Percentiles rank a stretch among this genome's conserved stretches.
phyloP scores from a whole-genome alignment of 2,329 filamentous ascomycete genomes.

The Fusarium succisae region DNA sequence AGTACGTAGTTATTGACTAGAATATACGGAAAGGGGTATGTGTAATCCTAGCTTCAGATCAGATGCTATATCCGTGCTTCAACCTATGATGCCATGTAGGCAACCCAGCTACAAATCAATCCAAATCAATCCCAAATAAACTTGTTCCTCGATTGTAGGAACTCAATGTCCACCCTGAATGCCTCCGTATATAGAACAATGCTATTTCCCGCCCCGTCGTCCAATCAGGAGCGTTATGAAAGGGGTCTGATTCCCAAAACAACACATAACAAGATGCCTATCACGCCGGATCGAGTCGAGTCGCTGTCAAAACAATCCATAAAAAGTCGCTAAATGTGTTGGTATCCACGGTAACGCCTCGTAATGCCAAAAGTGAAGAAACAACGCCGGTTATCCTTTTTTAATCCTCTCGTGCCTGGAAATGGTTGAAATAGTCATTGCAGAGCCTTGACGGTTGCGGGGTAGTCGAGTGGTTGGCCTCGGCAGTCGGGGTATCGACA shows the following conservation, averaged over 20 bases:
- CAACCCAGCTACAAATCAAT: not conserved
- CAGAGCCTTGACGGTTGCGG: constrained; percentile 31
- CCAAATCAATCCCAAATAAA: constrained; percentile 19
- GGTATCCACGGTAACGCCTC: constrained; percentile 37
- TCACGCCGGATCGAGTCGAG: constrained; percentile 37
- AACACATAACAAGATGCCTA: constrained; percentile 24
- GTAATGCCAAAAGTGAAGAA: constrained; percentile 25
- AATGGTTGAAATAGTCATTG: constrained; percentile 41
- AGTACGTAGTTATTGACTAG: constrained; percentile 36
- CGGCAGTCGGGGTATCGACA: constrained; percentile 36
- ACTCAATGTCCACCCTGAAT: constrained; percentile 5
- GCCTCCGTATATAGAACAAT: constrained; percentile 24
- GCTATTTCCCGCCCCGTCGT: constrained; percentile 3
- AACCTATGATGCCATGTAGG: constrained; percentile 1
- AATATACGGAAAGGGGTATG: constrained; percentile 44
- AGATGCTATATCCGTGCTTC: constrained; percentile 22
- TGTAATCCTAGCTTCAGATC: constrained; percentile 37
- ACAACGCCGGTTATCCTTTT: constrained; percentile 34
- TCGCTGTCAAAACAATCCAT: constrained; percentile 24
- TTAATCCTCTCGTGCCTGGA: constrained; percentile 29
- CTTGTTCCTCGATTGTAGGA: constrained; percentile 8
- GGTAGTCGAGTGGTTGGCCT: constrained; percentile 24
- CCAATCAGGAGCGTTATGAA: constrained; percentile 11
- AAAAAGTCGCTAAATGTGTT: constrained; percentile 35
- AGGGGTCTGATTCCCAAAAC: constrained; percentile 22